A percentile compares a stretch with the other conserved stretches of the same genome.
These are phyloP conservation scores for Azolla pinnata DNA, from an alignment of 75 land plant genomes.

Conservation along the genomic window DNA sequence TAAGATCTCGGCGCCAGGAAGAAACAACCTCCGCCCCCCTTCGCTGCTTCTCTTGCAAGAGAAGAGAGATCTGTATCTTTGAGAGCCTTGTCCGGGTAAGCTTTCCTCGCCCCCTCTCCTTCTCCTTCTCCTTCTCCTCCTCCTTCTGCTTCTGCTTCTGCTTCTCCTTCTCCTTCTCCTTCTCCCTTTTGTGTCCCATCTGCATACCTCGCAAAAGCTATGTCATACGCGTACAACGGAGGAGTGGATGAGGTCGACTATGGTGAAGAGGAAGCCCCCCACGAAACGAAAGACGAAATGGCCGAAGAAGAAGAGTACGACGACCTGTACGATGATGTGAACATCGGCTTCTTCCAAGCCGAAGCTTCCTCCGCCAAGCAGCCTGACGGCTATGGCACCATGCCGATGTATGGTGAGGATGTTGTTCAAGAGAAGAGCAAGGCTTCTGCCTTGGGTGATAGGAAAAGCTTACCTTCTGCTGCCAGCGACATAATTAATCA, in stretches of 20 bases:
- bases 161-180: conserved; percentile 72
- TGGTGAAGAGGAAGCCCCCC: conserved; percentile 56
- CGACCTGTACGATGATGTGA: conserved; percentile 81
- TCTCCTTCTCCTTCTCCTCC: conserved; percentile 24
- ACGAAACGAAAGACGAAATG: conserved; percentile 50
- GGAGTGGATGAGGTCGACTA: conserved; percentile 69
- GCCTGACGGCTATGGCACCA: not conserved
- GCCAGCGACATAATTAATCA: not conserved
- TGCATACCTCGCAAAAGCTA: not conserved
- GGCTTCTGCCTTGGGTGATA: not conserved
- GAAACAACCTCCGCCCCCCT: no score
- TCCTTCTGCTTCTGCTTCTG: conserved; percentile 41
- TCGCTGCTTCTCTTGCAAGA: no score
- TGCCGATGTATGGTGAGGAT: not conserved
- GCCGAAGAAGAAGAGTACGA: conserved; percentile 82
- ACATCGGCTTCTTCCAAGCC: conserved; percentile 40
- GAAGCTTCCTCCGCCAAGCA: conserved; percentile 8
- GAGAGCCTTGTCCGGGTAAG: no score
- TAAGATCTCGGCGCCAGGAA: no score
- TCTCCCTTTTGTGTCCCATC: no score
- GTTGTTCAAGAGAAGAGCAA: not conserved
- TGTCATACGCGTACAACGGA: conserved; percentile 17
- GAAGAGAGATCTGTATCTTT: no score
- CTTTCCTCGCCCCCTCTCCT: no score
- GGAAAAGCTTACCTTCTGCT: not conserved